phyloP scores from a whole-genome alignment of 306 rosid genomes.

The Prunus armeniaca region DNA sequence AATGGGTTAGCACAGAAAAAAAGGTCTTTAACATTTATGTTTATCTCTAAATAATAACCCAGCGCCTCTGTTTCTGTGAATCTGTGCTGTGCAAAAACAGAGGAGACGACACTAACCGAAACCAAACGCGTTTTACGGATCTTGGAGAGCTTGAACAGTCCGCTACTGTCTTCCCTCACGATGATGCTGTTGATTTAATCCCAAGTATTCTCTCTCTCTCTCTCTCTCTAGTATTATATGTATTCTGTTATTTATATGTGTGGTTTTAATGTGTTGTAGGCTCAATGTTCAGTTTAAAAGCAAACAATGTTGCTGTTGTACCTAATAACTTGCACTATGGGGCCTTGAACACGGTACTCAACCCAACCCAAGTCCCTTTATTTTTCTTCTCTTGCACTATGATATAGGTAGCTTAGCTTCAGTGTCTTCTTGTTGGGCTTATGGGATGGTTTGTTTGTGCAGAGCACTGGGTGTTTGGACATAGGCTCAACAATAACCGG shows the following conservation, averaged over 20 bases:
- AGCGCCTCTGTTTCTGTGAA: slow-evolving; percentile 30
- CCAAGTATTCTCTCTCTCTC: slow-evolving; percentile 47
- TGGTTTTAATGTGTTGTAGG: slow-evolving; percentile 37
- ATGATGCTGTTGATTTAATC: slow-evolving; percentile 77
- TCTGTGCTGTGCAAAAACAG: slow-evolving; percentile 44
- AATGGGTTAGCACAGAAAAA: not conserved
- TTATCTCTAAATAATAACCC: slow-evolving; percentile 1
- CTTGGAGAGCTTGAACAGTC: slow-evolving; percentile 71
- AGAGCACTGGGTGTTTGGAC: slow-evolving; percentile 48
- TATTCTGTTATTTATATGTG: not conserved
- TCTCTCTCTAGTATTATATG: not conserved
- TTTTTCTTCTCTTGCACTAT: not conserved
- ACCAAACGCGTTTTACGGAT: slow-evolving; percentile 57
- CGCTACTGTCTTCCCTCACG: slow-evolving; percentile 50
- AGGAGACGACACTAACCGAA: slow-evolving; percentile 47
- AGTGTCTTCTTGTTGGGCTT: not conserved
- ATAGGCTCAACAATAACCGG: slow-evolving; percentile 34
- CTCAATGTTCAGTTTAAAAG: slow-evolving; percentile 57
- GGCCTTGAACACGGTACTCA: slow-evolving; percentile 51
- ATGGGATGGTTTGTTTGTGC: not conserved
- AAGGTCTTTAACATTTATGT: not conserved
- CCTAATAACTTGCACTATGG: slow-evolving; percentile 53
- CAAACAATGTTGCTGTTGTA: slow-evolving; percentile 43
- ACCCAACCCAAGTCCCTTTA: not conserved
- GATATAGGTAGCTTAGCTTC: not conserved